Evolutionary conservation across 352 stramenopile genomes (phyloP), one percentile per base, ranked within the genome.

Genomic region (Pythium pyrilobum): DNA sequence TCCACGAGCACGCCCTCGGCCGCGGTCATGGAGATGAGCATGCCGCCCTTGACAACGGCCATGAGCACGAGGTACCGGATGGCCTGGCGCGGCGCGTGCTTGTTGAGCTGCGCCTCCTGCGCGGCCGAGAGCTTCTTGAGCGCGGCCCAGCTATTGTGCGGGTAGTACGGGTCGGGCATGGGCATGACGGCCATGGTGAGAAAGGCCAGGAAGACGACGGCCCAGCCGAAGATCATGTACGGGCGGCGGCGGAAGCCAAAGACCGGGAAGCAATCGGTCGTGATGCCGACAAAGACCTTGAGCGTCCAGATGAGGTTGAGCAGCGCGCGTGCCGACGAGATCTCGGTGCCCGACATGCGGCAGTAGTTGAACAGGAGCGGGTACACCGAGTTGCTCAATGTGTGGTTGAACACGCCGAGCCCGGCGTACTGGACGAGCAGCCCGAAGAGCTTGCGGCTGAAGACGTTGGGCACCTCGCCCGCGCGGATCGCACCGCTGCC

Each of bases 251-350:
- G 84, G 44, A 81, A 80, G 25, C 83, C 85, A 53, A 72, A 80
- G 45, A 94, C 85, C 13, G 81, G 85, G 49, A 87, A 79, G 58
- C 81, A 94, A 50, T 93, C 85, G 12, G 67, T 81, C n/a, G 92
- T 63, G 37, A 91, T 81, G 38, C 85, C 84, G 60, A 86, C 80
- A 34, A 90, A 71, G 10, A 89, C 54, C 54, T 85, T 86, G 55
- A 83, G 77, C 0, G 57, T 72, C 65, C 67, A 87, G 32, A 68
- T 67, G 6, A 89, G 52, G 41, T 60, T 64, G 6, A 78, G 58
- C 13, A 84, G 36, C n/a, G 44, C 59, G 18, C 52, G 64, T 16
- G 46, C 55, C 37, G 67, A 56, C 8, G 64, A 42, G 1, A 45
- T 63, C 18, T 41, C 52, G 44, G 64, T 51, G 9, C 54, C 55